Evolutionary conservation across 371 early-diverging fungal genomes (phyloP), one percentile per base, ranked within the genome.

Genomic region (Conidiobolus incongruus): DNA sequence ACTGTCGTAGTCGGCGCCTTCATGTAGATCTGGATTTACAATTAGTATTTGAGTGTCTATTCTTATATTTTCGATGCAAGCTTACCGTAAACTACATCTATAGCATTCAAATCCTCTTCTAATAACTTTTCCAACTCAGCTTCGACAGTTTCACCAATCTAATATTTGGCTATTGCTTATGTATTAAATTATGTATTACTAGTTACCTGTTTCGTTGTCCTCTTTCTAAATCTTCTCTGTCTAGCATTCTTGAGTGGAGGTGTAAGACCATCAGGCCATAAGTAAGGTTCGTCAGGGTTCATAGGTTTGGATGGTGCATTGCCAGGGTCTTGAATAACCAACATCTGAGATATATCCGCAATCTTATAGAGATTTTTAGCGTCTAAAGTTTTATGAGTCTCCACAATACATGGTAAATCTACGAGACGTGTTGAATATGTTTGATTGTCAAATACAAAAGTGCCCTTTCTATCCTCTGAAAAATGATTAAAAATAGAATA

Each of bases 331-430:
- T 75, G 70, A 1, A 76, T 62, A 13, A 73, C 38, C 11, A 75
- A 51, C 76, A 76, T 76, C 69, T 90, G 96, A 4, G 77, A 85
- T n/a, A 95, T 80, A 51, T 98, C 98, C 10, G 86, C 88, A n/a
- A 93, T 75, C 61, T 99, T 99, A 54, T 85, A 86, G 49, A 91
- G 69, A 53, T 93, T 94, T 52, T 91, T 91, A 44, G 80, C 80
- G 49, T 98, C 93, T 4, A 83, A 58, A 0, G 93, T 91, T 54
- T 94, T 88, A 48, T 93, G 93, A 5, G 94, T 73, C 59, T 99
- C 98, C 19, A 91, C 77, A 45, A 99, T 85, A 0, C 85, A 88
- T 13, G 99, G 99, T 45, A 97, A 55, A 59, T 91, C 93, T 2
- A 92, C 83, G 22, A 96, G 61, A 28, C 63, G 70, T 13, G 77